Conservation (phyloP, 139 green algal genomes). For the Astrephomene gubernaculifera region DNA sequence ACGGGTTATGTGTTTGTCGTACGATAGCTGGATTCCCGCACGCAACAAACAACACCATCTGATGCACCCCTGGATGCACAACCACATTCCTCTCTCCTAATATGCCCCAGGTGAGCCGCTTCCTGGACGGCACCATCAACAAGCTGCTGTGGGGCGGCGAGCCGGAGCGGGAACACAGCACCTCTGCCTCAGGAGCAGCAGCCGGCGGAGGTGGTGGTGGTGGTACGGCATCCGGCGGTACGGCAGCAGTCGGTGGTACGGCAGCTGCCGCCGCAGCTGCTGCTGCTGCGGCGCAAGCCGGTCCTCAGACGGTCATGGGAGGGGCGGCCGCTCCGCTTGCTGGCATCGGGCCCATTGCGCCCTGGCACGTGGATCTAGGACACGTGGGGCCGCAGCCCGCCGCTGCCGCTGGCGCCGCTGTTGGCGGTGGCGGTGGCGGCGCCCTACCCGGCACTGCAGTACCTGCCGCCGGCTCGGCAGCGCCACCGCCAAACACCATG, state of each 20-base stretch:
- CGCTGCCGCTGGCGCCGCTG: too few relatives aligned
- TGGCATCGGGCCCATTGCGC: not conserved
- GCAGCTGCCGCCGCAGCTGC: not conserved
- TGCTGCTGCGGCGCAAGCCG: not conserved
- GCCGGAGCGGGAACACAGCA: not conserved
- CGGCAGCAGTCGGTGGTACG: too few relatives aligned
- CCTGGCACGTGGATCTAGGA: constrained; percentile 16
- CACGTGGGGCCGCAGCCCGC: too few relatives aligned
- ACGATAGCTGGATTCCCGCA: too few relatives aligned
- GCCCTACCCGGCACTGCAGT: too few relatives aligned
- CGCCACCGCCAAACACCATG: too few relatives aligned
- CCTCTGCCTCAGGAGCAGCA: not conserved
- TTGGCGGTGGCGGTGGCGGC: too few relatives aligned
- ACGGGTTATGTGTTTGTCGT: too few relatives aligned
- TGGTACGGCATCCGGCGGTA: not conserved
- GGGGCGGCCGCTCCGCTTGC: not conserved
- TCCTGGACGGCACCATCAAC: constrained; percentile 58
- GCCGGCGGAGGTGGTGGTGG: not conserved
- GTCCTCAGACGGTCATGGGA: not conserved
- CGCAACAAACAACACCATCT: too few relatives aligned
- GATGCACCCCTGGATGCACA: too few relatives aligned
- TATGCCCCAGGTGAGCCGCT: constrained; percentile 18
- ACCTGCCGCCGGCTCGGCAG: too few relatives aligned
- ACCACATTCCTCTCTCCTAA: not conserved
- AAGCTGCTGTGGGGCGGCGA: constrained; percentile 52